A percentile compares a stretch with the other conserved stretches of the same genome.
Evolutionary conservation across 257 asterid genomes (phyloP).

Genomic region (Eucommia ulmoides): DNA sequence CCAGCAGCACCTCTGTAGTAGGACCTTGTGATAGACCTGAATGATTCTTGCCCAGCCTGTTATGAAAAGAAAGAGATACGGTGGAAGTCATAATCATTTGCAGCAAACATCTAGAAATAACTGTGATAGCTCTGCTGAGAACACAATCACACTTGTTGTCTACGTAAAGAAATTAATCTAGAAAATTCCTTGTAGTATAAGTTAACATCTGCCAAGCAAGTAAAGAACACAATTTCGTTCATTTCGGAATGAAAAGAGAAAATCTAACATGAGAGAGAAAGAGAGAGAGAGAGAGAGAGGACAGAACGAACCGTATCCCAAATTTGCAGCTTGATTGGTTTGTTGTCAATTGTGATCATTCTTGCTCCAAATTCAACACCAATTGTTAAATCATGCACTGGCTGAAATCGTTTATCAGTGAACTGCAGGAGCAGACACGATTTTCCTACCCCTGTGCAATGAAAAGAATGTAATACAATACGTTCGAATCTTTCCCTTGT

Average conservation of each 20-base stretch:
- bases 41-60: constrained; percentile 83
- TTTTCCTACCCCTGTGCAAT: constrained; percentile 72
- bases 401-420: constrained; percentile 76
- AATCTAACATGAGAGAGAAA: constrained; percentile 2
- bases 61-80: constrained; percentile 3
- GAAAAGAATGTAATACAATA: too few relatives aligned
- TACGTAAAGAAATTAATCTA: too few relatives aligned
- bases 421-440: constrained; percentile 79
- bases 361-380: constrained; percentile 74
- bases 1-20: constrained; percentile 92
- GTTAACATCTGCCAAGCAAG: too few relatives aligned
- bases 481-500: too few relatives aligned
- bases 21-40: constrained; percentile 65
- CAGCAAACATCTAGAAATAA: not conserved
- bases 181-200: too few relatives aligned
- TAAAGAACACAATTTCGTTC: too few relatives aligned
- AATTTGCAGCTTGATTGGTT: constrained; percentile 62
- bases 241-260: too few relatives aligned
- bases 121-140: not conserved
- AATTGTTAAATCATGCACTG: constrained; percentile 72
- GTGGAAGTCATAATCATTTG: not conserved
- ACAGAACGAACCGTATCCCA: constrained; percentile 69
- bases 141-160: too few relatives aligned
- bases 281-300: not conserved
- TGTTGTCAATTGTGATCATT: constrained; percentile 59